Percentiles rank a stretch among this genome's conserved stretches.
These are phyloP conservation scores for Gynandropsis gynandra DNA, from an alignment of 345 rosid species.

Conservation along the genomic window DNA sequence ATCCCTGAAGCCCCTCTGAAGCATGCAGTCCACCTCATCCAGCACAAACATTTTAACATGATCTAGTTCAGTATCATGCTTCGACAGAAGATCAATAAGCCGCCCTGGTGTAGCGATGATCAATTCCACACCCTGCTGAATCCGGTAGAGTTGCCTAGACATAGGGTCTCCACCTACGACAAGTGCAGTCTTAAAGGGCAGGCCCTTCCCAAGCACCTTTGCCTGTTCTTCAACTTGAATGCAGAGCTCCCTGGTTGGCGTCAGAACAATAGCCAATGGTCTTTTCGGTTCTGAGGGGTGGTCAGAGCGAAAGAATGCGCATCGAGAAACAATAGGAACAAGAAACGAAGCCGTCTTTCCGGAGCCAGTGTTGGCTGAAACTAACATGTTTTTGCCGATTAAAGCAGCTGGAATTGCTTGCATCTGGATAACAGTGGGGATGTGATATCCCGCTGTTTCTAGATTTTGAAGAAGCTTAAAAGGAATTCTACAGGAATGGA, in stretches of 20 bases:
- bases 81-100: constrained; percentile 69
- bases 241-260: constrained; percentile 89
- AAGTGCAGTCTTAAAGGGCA: constrained; percentile 89
- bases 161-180: constrained; percentile 87
- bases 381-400: constrained; percentile 57
- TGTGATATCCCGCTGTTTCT: constrained; percentile 60
- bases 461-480: constrained; percentile 60
- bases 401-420: constrained; percentile 81
- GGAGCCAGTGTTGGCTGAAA: constrained; percentile 80
- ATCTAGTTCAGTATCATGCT: constrained; percentile 53
- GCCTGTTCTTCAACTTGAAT: constrained; percentile 91
- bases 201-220: constrained; percentile 79
- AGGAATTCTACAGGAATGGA: constrained; percentile 45
- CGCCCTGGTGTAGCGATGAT: constrained; percentile 86
- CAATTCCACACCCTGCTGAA: constrained; percentile 79
- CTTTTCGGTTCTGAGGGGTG: constrained; percentile 28
- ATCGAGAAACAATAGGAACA: constrained; percentile 59
- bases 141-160: constrained; percentile 66
- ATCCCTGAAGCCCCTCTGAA: constrained; percentile 79
- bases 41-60: constrained; percentile 46
- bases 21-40: constrained; percentile 96
- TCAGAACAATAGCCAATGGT: constrained; percentile 62
- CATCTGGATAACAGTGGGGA: constrained; percentile 88
- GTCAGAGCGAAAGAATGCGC: constrained; percentile 36
- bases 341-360: constrained; percentile 90